phyloP scores from a whole-genome alignment of 495 filamentous ascomycete genomes.

The Copromyces sp. region DNA sequence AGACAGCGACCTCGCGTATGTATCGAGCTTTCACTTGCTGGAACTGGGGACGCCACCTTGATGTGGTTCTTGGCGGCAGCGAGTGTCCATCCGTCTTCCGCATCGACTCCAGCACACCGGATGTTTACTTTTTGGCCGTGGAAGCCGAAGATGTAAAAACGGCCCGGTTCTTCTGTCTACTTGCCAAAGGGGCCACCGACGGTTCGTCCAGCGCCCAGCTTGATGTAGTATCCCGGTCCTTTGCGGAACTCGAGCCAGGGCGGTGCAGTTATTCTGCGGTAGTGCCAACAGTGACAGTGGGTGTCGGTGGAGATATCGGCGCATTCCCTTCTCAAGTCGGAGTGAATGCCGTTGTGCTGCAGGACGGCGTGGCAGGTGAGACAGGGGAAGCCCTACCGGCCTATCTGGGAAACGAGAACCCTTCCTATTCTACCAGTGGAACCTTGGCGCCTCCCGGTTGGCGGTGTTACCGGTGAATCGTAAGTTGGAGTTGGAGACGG shows the following conservation, averaged over 20 bases:
- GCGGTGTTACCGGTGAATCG: neutral
- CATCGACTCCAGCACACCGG: neutral
- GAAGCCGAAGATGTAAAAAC: slow-evolving; percentile 3
- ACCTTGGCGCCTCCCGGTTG: neutral
- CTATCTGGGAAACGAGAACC: neutral
- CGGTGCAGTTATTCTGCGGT: neutral
- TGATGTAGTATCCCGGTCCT: neutral
- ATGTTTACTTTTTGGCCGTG: slow-evolving; percentile 7
- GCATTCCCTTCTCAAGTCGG: neutral
- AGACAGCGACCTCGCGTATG: neutral
- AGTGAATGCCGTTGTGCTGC: neutral
- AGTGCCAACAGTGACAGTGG: neutral
- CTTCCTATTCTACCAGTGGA: neutral
- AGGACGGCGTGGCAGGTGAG: neutral
- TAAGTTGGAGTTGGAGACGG: neutral
- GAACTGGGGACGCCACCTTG: neutral
- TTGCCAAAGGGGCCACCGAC: neutral
- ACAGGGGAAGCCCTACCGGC: neutral
- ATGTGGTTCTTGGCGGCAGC: neutral
- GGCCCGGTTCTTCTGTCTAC: neutral
- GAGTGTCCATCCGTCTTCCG: neutral
- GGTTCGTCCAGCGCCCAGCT: neutral
- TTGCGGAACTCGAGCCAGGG: neutral
- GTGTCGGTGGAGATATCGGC: neutral
- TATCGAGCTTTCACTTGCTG: neutral